Evolutionary conservation across 352 stramenopile species (phyloP).

Genomic region (Globisporangium alternatum): DNA sequence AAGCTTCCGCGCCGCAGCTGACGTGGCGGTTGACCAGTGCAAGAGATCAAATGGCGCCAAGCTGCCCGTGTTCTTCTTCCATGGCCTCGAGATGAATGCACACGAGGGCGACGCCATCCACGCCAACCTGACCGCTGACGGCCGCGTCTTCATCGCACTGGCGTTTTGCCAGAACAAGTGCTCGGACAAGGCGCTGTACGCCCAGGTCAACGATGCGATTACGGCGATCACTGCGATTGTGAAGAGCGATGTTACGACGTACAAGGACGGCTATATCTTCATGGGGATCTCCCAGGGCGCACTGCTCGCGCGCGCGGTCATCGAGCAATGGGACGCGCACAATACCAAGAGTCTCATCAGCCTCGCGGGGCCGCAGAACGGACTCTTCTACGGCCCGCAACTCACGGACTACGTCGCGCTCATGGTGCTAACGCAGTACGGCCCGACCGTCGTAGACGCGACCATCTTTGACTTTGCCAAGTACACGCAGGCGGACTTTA

Average conservation of each 20-base stretch:
- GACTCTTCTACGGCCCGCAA: conserved; percentile 35
- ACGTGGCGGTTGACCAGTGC: background rate
- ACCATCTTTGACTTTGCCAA: conserved; percentile 20
- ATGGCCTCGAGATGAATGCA: conserved; percentile 18
- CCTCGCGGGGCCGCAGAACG: conserved; percentile 27
- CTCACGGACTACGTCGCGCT: conserved; percentile 14
- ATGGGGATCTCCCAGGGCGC: conserved; percentile 33
- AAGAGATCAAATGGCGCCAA: background rate
- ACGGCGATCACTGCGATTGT: conserved; percentile 15
- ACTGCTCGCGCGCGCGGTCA: conserved; percentile 20
- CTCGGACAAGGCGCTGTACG: conserved; percentile 16
- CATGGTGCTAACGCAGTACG: conserved; percentile 18
- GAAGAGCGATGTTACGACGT: conserved; percentile 7
- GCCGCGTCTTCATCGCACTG: conserved; percentile 23
- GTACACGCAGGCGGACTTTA: conserved; percentile 18
- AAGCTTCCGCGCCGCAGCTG: background rate
- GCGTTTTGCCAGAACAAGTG: conserved; percentile 24
- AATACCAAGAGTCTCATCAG: conserved; percentile 24
- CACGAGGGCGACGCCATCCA: conserved; percentile 4
- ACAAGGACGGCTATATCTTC: conserved; percentile 28
- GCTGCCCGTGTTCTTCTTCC: conserved; percentile 34
- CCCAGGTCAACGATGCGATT: conserved; percentile 28
- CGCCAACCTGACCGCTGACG: conserved; percentile 22
- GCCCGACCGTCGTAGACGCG: conserved; percentile 12
- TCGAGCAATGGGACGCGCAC: conserved; percentile 34